Evolutionary conservation across 768 basidiomycete genomes (phyloP).

Genomic region (Phylloporus arenicola): DNA sequence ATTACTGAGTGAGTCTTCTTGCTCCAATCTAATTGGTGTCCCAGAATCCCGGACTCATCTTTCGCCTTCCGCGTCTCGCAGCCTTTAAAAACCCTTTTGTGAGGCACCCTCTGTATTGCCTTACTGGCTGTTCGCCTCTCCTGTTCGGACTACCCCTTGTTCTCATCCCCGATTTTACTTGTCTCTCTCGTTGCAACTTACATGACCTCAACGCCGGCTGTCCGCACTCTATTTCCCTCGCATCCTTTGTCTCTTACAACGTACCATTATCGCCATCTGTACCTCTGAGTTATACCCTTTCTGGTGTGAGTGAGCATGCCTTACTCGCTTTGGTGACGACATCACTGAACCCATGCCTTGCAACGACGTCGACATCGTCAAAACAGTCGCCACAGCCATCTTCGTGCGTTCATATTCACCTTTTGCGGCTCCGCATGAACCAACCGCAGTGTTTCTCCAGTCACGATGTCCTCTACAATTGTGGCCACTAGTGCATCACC

Average conservation of each 20-base stretch:
- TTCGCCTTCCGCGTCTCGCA: not conserved
- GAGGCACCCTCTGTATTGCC: constrained; percentile 6
- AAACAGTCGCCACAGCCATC: constrained; percentile 10
- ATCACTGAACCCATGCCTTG: too few relatives aligned
- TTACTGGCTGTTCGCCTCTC: constrained; percentile 1
- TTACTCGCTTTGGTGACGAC: constrained; percentile 24
- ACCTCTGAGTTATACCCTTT: not conserved
- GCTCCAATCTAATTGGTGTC: not conserved
- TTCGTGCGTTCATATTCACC: constrained; percentile 20
- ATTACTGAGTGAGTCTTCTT: constrained; percentile 13
- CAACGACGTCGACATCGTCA: constrained; percentile 8
- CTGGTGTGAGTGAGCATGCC: constrained; percentile 1
- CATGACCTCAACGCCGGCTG: constrained; percentile 20
- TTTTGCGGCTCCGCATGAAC: constrained; percentile 10
- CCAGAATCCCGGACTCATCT: not conserved
- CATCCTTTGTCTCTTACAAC: constrained; percentile 8
- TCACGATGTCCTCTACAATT: constrained; percentile 10
- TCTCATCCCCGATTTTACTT: constrained; percentile 1
- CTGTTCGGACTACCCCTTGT: constrained; percentile 3
- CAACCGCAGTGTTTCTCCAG: constrained; percentile 11
- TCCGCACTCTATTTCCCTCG: constrained; percentile 9
- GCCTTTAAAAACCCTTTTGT: not conserved
- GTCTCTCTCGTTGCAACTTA: constrained; percentile 9
- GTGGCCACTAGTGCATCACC: constrained; percentile 5
- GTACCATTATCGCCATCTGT: constrained; percentile 9